Percentiles rank a stretch among this genome's conserved stretches.
Conservation (phyloP, 345 rosid genomes). For the Hibiscus mutabilis region DNA sequence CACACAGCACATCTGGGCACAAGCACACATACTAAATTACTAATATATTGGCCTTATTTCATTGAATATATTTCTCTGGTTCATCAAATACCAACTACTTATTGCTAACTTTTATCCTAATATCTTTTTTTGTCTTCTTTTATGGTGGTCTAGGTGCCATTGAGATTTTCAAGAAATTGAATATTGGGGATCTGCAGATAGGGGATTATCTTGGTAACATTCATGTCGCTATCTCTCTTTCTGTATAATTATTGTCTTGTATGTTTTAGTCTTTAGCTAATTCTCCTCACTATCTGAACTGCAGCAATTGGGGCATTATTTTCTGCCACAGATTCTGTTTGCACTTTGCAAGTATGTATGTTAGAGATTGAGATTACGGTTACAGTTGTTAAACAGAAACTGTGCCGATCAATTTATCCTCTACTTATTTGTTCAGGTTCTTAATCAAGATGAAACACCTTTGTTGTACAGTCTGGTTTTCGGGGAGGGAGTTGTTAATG, state of each 20-base stretch:
- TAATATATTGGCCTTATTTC: not conserved
- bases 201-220: conserved; percentile 77
- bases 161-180: conserved; percentile 62
- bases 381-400: conserved; percentile 5
- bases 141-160: conserved; percentile 51
- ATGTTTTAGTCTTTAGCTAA: conserved; percentile 7
- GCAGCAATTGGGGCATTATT: conserved; percentile 95
- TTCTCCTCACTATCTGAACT: conserved; percentile 16
- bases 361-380: not conserved
- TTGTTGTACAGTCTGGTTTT: conserved; percentile 80
- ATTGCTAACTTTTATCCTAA: not conserved
- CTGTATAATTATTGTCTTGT: not conserved
- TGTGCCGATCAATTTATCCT: not conserved
- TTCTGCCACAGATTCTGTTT: conserved; percentile 97
- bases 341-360: conserved; percentile 77
- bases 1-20: not conserved
- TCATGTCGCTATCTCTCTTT: not conserved
- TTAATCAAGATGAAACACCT: conserved; percentile 92
- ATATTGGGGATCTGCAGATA: conserved; percentile 52
- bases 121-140: conserved; percentile 1
- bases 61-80: not conserved
- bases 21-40: not conserved
- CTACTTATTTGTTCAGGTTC: conserved; percentile 45
- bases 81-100: not conserved
- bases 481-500: conserved; percentile 96